phyloP scores from a whole-genome alignment of 192 early-diverging fungal genomes.

The Geosiphon pyriformis region DNA sequence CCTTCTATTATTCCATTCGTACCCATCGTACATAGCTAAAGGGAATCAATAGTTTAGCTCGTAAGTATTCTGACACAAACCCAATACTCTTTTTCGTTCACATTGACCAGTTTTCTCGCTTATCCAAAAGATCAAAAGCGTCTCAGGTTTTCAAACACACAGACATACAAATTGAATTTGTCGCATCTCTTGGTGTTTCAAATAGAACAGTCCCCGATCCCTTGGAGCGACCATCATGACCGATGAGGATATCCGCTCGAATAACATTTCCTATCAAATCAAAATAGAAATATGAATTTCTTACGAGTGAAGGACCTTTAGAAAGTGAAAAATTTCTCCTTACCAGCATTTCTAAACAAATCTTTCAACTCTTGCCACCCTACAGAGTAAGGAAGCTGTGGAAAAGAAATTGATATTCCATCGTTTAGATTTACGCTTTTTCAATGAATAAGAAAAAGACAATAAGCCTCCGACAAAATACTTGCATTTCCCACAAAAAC shows the following conservation, averaged over 20 bases:
- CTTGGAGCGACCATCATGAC: constrained; percentile 57
- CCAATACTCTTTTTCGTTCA: not conserved
- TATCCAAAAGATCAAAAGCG: too few relatives aligned
- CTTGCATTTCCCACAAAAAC: constrained; percentile 63
- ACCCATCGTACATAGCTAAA: constrained; percentile 74
- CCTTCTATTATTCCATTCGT: constrained; percentile 68
- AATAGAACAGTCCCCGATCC: constrained; percentile 73
- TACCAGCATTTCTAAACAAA: constrained; percentile 69
- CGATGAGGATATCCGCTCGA: constrained; percentile 63
- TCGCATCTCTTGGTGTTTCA: constrained; percentile 57
- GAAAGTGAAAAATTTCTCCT: not conserved
- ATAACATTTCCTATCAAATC: constrained; percentile 51
- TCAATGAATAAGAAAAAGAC: not conserved
- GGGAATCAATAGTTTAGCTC: constrained; percentile 27
- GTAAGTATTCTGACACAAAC: not conserved
- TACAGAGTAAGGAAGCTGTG: constrained; percentile 68
- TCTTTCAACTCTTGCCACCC: constrained; percentile 88
- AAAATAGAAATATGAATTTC: constrained; percentile 31
- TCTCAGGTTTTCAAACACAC: constrained; percentile 3
- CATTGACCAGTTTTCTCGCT: too few relatives aligned
- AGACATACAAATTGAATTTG: constrained; percentile 71
- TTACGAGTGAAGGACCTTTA: too few relatives aligned
- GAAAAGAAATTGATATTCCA: too few relatives aligned
- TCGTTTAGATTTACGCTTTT: not conserved
- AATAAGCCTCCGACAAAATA: constrained; percentile 3